Conservation (phyloP, 2,329 filamentous ascomycete genomes). For the Clonostachys sp. region DNA sequence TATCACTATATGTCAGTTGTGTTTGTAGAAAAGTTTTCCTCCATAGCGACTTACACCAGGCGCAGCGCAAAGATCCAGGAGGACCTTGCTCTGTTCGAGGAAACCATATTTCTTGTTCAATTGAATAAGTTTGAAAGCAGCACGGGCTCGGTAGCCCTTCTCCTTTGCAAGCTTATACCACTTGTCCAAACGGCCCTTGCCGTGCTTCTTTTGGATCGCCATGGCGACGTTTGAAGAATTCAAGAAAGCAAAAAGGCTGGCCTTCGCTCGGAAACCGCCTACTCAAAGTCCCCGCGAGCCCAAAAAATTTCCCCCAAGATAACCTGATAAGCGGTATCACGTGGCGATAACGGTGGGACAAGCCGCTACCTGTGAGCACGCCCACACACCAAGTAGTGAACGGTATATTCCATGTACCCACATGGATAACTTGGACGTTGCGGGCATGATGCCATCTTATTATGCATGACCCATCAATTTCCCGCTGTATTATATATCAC, state of each 20-base stretch:
- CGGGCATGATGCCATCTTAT: no score
- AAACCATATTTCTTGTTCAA: conserved; percentile 99
- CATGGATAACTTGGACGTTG: no score
- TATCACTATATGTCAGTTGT: conserved; percentile 14
- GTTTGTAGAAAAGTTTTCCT: neutral
- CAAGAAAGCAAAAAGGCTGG: no score
- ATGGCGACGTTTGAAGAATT: conserved; percentile 39
- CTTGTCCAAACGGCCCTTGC: conserved; percentile 97
- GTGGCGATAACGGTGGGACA: conserved; percentile 21
- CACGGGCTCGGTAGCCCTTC: conserved; percentile 92
- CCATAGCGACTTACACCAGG: conserved; percentile 67
- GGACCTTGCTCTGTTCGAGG: conserved; percentile 91
- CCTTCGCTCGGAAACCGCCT: neutral
- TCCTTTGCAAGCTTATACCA: conserved; percentile 99
- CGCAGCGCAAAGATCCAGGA: conserved; percentile 95
- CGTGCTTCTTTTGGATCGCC: conserved; percentile 98
- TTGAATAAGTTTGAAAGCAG: conserved; percentile 96
- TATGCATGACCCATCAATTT: no score
- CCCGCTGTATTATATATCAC: no score
- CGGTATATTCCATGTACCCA: no score
- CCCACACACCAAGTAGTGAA: no score
- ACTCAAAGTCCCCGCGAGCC: conserved; percentile 11
- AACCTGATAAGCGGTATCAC: conserved; percentile 21
- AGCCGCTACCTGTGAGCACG: no score
- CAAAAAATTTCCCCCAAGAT: conserved; percentile 17